Evolutionary conservation across 495 filamentous ascomycete species (phyloP).

Genomic region (Annulohypoxylon nitens): DNA sequence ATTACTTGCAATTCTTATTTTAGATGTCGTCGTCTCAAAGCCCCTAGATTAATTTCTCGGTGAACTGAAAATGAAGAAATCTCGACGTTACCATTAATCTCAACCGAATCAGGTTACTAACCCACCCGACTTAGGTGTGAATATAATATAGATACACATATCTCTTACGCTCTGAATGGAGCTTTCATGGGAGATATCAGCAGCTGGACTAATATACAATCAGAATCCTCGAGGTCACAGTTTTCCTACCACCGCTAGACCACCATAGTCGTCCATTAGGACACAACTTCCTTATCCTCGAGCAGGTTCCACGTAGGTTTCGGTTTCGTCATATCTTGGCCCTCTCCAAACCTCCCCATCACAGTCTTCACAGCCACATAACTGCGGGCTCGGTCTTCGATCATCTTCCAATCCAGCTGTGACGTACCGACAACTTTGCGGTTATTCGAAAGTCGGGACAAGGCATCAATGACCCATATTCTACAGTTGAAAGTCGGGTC

Average conservation of each 20-base stretch:
- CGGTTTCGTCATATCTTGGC: slow-evolving; percentile 10
- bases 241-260: not conserved
- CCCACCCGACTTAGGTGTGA: too few species aligned
- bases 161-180: not conserved
- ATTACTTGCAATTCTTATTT: too few species aligned
- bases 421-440: slow-evolving; percentile 54
- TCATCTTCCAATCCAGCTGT: slow-evolving; percentile 52
- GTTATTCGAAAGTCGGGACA: slow-evolving; percentile 51
- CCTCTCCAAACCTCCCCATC: slow-evolving; percentile 8
- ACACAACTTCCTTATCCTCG: slow-evolving; percentile 18
- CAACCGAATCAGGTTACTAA: too few species aligned
- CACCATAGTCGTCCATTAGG: not conserved
- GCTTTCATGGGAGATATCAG: not conserved
- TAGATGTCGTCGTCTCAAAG: slow-evolving; percentile 50
- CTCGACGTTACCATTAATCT: slow-evolving; percentile 36
- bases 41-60: slow-evolving; percentile 61
- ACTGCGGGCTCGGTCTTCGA: slow-evolving; percentile 47
- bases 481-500: slow-evolving; percentile 58
- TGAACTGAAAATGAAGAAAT: slow-evolving; percentile 63
- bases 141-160: too few species aligned
- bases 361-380: slow-evolving; percentile 55
- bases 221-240: too few species aligned
- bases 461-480: slow-evolving; percentile 58
- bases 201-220: not conserved
- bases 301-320: slow-evolving; percentile 37